phyloP scores from a whole-genome alignment of 2,329 filamentous ascomycete genomes.

The Albophoma yamanashiensis region DNA sequence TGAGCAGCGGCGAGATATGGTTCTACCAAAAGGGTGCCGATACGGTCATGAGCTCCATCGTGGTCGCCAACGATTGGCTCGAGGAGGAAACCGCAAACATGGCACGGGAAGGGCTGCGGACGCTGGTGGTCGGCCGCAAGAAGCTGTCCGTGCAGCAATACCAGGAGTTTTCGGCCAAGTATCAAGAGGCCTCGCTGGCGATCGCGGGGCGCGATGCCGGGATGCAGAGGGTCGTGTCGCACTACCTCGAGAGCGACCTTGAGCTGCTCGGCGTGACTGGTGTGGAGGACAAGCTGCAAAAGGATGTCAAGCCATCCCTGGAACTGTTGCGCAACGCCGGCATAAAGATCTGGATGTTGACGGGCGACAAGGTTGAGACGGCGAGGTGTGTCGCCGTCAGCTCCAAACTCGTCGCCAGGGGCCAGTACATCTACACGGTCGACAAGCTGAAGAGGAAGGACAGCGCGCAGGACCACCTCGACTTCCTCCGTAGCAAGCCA shows the following conservation, averaged over 20 bases:
- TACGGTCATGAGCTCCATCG: slow-evolving; percentile 94
- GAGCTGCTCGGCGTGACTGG: slow-evolving; percentile 95
- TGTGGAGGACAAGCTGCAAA: slow-evolving; percentile 93
- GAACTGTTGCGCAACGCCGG: slow-evolving; percentile 93
- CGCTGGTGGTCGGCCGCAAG: slow-evolving; percentile 89
- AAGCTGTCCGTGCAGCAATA: slow-evolving; percentile 71
- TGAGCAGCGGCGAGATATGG: slow-evolving; percentile 72
- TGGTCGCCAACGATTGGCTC: slow-evolving; percentile 94
- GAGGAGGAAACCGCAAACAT: slow-evolving; percentile 99
- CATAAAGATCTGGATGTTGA: slow-evolving; percentile 99
- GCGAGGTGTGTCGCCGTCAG: slow-evolving; percentile 92
- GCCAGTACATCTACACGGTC: slow-evolving; percentile 93
- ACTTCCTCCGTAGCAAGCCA: slow-evolving; percentile 79
- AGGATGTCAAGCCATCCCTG: slow-evolving; percentile 88
- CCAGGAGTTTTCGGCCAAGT: slow-evolving; percentile 62
- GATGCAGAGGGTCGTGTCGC: slow-evolving; percentile 70
- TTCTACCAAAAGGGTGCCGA: slow-evolving; percentile 98
- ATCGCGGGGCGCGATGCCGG: slow-evolving; percentile 70
- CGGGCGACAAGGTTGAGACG: slow-evolving; percentile 96
- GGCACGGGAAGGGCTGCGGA: slow-evolving; percentile 91
- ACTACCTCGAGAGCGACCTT: slow-evolving; percentile 76
- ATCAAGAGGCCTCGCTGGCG: slow-evolving; percentile 70
- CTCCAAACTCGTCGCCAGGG: slow-evolving; percentile 84
- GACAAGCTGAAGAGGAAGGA: slow-evolving; percentile 76
- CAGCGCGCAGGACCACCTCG: slow-evolving; percentile 75